phyloP scores from a whole-genome alignment of 345 rosid species.

The Populus alba region DNA sequence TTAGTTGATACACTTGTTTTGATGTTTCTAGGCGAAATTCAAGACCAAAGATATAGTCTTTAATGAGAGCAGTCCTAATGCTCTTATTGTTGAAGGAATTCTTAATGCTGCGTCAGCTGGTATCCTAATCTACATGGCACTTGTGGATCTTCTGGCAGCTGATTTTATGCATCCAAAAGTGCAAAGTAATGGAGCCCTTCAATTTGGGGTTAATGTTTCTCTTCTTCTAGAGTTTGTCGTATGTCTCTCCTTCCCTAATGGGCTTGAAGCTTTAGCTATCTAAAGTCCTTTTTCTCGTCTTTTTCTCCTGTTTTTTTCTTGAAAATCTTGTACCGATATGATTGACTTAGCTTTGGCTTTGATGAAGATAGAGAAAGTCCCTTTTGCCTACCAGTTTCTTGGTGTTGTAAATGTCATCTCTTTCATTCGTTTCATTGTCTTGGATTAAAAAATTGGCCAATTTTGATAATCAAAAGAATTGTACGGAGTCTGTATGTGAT shows the following conservation, averaged over 20 bases:
- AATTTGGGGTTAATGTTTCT: conserved; percentile 12
- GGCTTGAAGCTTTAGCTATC: neutral
- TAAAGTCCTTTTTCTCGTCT: no score
- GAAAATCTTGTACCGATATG: no score
- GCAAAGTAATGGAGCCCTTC: conserved; percentile 34
- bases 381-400: no score
- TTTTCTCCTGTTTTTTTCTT: neutral
- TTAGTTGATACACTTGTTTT: no score
- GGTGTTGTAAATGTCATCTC: no score
- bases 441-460: no score
- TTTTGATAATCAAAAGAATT: no score
- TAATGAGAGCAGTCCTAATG: conserved; percentile 32
- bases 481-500: no score
- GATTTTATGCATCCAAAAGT: conserved; percentile 46
- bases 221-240: conserved; percentile 12
- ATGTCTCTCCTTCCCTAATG: conserved; percentile 16
- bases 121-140: conserved; percentile 40
- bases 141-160: conserved; percentile 44
- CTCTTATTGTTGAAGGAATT: conserved; percentile 41
- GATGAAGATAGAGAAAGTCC: no score
- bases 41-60: conserved; percentile 16
- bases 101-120: conserved; percentile 38
- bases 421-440: no score
- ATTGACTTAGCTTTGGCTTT: no score
- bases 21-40: conserved; percentile 37